phyloP scores from a whole-genome alignment of 1,139 yeast species.

The Suhomyces guaymorum region DNA sequence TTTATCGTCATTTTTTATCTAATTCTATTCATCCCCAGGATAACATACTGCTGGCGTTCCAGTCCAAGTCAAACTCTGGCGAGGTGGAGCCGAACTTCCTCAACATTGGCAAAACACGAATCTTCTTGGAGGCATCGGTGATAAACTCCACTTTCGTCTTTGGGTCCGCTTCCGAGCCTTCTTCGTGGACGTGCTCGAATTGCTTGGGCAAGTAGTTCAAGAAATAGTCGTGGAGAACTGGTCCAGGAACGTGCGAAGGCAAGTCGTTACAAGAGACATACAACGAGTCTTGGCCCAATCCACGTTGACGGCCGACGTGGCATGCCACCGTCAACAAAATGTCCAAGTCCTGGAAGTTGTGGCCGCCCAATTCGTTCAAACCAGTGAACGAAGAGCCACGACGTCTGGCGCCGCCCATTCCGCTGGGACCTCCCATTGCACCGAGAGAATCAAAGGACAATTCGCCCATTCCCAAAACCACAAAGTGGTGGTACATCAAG shows the following conservation, averaged over 20 bases:
- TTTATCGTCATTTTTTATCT: no score
- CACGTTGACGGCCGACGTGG: constrained; percentile 28
- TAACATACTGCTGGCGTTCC: constrained; percentile 38
- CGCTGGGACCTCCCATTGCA: constrained; percentile 22
- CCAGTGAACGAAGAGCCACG: constrained; percentile 43
- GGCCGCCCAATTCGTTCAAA: constrained; percentile 43
- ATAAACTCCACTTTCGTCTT: constrained; percentile 26
- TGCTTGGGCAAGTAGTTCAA: constrained; percentile 34
- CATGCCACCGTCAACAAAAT: constrained; percentile 37
- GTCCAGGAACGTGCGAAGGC: constrained; percentile 37
- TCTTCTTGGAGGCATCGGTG: constrained; percentile 22
- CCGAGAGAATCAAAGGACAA: constrained; percentile 28
- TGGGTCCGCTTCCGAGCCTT: constrained; percentile 10
- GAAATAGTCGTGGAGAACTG: constrained; percentile 42
- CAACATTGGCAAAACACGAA: constrained; percentile 37
- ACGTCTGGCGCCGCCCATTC: constrained; percentile 20
- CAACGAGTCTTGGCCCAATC: constrained; percentile 17
- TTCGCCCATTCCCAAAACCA: constrained; percentile 41
- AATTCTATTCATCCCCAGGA: constrained; percentile 6
- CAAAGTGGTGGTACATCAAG: constrained; percentile 22
- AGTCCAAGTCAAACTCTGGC: constrained; percentile 37
- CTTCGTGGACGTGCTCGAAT: constrained; percentile 15
- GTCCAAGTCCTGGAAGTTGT: constrained; percentile 45
- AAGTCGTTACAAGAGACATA: constrained; percentile 34
- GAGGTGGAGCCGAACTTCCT: constrained; percentile 32